Base-by-base conservation (phyloP, 176 grass and related monocot genomes). In the Zoysia japonica region DNA sequence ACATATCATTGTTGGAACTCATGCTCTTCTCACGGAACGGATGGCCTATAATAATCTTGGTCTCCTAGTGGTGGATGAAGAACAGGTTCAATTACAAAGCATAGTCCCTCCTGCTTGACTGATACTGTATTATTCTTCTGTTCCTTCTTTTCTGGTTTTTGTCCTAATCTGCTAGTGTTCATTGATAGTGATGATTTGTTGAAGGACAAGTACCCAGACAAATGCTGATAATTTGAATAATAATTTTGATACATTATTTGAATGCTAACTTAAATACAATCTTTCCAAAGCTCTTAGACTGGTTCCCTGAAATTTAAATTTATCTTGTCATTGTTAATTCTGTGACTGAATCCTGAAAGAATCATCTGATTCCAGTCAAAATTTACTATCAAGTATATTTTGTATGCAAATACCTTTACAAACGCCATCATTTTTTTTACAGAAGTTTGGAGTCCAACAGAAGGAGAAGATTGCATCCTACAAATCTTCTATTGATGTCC, bases 371-470 rank as follows among this genome's bases (percentile, higher is more conserved):
- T 68, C 0, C 5, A 68, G 49, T 20, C 16, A 11, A 72, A 75
- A 37, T 37, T 69, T 46, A 40, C 49, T 20, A 66, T 80, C 17
- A 19, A 44, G 45, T 77, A 40, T 7, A 12, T 72, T 38, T 2
- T 70, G 11, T 72, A 15, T 49, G 42, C 20, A 68, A 70, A 72
- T 83, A 43, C 50, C 9, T 70, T 90, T 19, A 79, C 48, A 45
- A 80, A 47, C 51, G 56, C 40, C 16, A 5, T 81, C 4, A 56
- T 68, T 45, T 65, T 75, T 1, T 72, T 87, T 75, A 82, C 87
- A 97, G 94, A 92, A 93, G 56, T 97, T 97, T 81, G 94, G 94
- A 43, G 94, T 97, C 36, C 93, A 97, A 90, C 94, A 97, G 65
- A 97, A 97, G 84, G 94, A 97, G 76, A 94, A 84, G 78, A 94